Conservation (phyloP, 108 stramenopile species). For the Schizochytrium sp. region DNA sequence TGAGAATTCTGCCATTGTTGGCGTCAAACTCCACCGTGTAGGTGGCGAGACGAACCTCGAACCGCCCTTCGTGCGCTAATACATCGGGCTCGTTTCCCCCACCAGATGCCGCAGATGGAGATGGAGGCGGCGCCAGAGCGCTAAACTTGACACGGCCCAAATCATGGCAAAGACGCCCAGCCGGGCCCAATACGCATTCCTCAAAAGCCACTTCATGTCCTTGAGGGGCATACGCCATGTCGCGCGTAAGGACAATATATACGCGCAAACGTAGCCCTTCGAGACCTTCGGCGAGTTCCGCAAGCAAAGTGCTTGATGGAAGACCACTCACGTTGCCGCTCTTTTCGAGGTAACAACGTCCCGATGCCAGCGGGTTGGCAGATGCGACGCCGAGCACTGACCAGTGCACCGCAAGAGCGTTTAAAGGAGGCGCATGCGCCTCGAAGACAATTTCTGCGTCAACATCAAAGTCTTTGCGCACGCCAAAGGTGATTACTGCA, state of each 20-base stretch:
- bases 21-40: too few relatives aligned
- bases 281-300: not conserved
- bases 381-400: not conserved
- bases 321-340: not conserved
- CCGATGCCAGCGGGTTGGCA: not conserved
- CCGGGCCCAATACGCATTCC: too few relatives aligned
- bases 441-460: not conserved
- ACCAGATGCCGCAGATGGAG: too few relatives aligned
- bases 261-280: not conserved
- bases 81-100: too few relatives aligned
- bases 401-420: not conserved
- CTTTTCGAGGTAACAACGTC: not conserved
- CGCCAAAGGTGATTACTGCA: slow-evolving; percentile 32
- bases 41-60: too few relatives aligned
- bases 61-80: too few relatives aligned
- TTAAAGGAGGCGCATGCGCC: not conserved
- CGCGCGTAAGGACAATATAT: not conserved
- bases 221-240: not conserved
- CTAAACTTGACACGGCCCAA: too few relatives aligned
- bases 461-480: not conserved
- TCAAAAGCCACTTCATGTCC: not conserved
- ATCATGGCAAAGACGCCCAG: too few relatives aligned
- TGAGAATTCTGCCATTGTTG: too few relatives aligned
- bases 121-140: too few relatives aligned
- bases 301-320: not conserved